Conservation (phyloP, 805 yeast genomes). For the Tetrapisispora fleetii region DNA sequence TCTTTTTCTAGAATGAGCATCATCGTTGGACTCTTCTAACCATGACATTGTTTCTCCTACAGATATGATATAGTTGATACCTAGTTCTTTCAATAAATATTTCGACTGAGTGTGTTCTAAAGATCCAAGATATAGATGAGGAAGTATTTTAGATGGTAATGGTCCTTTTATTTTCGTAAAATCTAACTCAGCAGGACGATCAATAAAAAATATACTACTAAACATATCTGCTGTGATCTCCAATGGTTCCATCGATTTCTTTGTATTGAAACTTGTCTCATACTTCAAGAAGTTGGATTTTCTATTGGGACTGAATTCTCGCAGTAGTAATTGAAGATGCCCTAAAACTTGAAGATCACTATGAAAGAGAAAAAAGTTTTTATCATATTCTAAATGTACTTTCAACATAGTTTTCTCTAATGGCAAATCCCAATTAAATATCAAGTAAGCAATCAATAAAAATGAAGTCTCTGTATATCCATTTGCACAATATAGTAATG, state of each 20-base stretch:
- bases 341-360: slow-evolving; percentile 59
- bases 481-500: slow-evolving; percentile 70
- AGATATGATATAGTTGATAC: slow-evolving; percentile 65
- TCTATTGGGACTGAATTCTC: slow-evolving; percentile 46
- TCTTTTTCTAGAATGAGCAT: slow-evolving; percentile 8
- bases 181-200: slow-evolving; percentile 20
- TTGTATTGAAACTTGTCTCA: slow-evolving; percentile 5
- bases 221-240: slow-evolving; percentile 26
- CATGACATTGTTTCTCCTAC: slow-evolving; percentile 78
- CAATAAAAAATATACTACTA: slow-evolving; percentile 27
- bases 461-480: slow-evolving; percentile 89
- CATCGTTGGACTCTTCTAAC: slow-evolving; percentile 23
- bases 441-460: slow-evolving; percentile 57
- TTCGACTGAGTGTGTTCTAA: slow-evolving; percentile 70
- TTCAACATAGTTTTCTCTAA: slow-evolving; percentile 57
- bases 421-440: slow-evolving; percentile 52
- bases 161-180: slow-evolving; percentile 43
- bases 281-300: slow-evolving; percentile 9
- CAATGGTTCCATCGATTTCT: slow-evolving; percentile 4
- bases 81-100: slow-evolving; percentile 50
- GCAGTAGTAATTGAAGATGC: slow-evolving; percentile 53
- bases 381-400: slow-evolving; percentile 50
- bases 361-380: slow-evolving; percentile 80
- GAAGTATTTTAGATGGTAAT: slow-evolving; percentile 73
- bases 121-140: slow-evolving; percentile 80